Evolutionary conservation across 2,329 filamentous ascomycete species (phyloP), one percentile per base, ranked within the genome.

Genomic region (Colletotrichum filicis): DNA sequence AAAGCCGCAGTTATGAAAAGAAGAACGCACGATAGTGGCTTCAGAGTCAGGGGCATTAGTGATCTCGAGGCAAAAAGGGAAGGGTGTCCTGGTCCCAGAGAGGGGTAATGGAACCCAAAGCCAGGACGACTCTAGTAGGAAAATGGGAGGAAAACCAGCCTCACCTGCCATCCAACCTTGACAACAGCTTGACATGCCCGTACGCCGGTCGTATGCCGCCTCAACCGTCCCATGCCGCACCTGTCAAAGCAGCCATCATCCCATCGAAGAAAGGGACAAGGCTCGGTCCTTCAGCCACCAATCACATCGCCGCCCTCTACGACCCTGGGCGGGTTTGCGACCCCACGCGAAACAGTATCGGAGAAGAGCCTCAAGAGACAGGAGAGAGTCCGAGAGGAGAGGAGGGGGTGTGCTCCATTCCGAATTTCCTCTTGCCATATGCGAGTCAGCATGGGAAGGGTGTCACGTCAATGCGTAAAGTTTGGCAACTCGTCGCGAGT

Each of bases 101-200:
- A 57, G 59, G 58, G 37, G 65, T 19, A 28, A 30, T 14, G 35
- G 24, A 30, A 56, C 16, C 24, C 53, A 30, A 35, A 7, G 19
- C 12, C 22, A 49, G 24, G 26, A 28, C 30, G 24, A 24, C 42
- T 46, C n/a, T 11, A 7, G 42, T 22, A 19, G 37, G 24, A 24
- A 26, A n/a, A 32, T 55, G 19, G 42, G 14, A 42, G 12, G 53
- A 37, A 56, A 69, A 49, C 42, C 24, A 64, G 55, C 66, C 28
- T 64, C 35, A 32, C 30, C 70, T 72, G 66, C 42, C 66, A 70
- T 73, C 70, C 70, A 70, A 60, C 46, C 26, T 69, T 55, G 53
- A 69, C 59, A 72, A 26, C 16, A n/a, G 16, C 66, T 64, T 53
- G 26, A 32, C n/a, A 16, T 52, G 12, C 12, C 49, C 16, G 5